These are phyloP conservation scores for Isabelozyma pseudorhagii DNA, from an alignment of 805 yeast genomes.

Conservation along the genomic window DNA sequence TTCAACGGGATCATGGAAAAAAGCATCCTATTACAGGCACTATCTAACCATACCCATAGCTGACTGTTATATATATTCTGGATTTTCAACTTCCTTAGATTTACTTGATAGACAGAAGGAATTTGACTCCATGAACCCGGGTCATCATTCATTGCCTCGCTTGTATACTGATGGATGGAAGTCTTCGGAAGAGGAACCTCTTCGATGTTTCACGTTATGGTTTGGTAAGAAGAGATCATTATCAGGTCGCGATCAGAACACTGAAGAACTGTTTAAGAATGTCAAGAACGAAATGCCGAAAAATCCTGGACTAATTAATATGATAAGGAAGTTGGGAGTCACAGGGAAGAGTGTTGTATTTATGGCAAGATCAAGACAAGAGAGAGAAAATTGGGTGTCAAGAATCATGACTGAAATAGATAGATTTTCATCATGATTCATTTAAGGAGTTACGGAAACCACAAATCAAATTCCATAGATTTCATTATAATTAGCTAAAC, in stretches of 20 bases:
- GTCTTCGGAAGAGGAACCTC: slow-evolving; percentile 72
- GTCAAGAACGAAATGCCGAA: slow-evolving; percentile 12
- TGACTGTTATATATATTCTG: slow-evolving; percentile 75
- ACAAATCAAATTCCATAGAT: too few species aligned
- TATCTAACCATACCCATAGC: slow-evolving; percentile 59
- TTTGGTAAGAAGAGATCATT: slow-evolving; percentile 61
- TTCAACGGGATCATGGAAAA: slow-evolving; percentile 44
- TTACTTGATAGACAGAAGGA: slow-evolving; percentile 45
- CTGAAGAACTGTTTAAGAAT: neutral
- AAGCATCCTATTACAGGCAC: slow-evolving; percentile 47
- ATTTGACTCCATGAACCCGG: slow-evolving; percentile 50
- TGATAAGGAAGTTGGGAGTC: slow-evolving; percentile 57
- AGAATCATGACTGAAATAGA: slow-evolving; percentile 44
- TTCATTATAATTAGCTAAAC: neutral
- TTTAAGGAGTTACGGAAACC: too few species aligned
- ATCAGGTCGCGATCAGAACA: slow-evolving; percentile 14
- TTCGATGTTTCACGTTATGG: slow-evolving; percentile 83
- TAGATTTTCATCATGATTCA: slow-evolving; percentile 18
- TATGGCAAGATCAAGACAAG: slow-evolving; percentile 77
- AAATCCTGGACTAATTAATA: slow-evolving; percentile 43
- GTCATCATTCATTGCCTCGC: slow-evolving; percentile 61
- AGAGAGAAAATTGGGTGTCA: slow-evolving; percentile 79
- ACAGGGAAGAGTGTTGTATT: slow-evolving; percentile 70
- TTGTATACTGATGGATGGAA: slow-evolving; percentile 81
- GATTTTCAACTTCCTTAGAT: slow-evolving; percentile 55